Base-by-base conservation (phyloP, 768 basidiomycete genomes). In the Psilocybe cubensis region DNA sequence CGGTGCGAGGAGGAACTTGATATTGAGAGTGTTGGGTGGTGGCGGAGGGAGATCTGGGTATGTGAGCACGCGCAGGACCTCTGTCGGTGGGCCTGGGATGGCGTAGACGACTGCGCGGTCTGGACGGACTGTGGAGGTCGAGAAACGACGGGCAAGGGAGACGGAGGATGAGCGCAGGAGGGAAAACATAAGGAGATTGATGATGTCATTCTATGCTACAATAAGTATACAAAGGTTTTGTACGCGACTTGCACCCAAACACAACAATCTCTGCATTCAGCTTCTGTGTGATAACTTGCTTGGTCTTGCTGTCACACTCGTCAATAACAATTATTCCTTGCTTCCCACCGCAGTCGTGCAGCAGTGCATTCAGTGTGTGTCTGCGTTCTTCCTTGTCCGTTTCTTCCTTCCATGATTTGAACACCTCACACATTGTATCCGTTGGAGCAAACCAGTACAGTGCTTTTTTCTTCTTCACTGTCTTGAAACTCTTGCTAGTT, bases 31-130 rank as follows among this genome's bases (percentile, higher is more conserved):
- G 54, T 76, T 72, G n/a, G 83, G 76, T 5, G 76, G 64, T 1
- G 91, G 89, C 0, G 79, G 66, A 7, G 83, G 76, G 9, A 87
- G 76, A 23, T 52, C 45, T 1, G 82, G 82, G 63, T 82, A 85
- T 0, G 81, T 79, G 41, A 83, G 58, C 2, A 79, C 77, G 7
- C 70, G 74, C 45, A 94, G 75, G 31, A 90, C 88, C n/a, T 79
- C 68, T 10, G 78, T 60, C 3, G 91, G 89, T 43, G 83, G 76
- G 29, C 92, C 92, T 62, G 79, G 80, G 28, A 75, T 63, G 1
- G 78, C 69, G 72, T 89, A 93, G 42, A 88, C 80, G 41, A 92
- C 71, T 9, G 89, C 90, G 57, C 90, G 84, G 68, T 83, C 81
- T 42, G 74, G 66, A 9, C 54, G 63, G 20, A 50, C 21, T 45